Conservation (phyloP, 2,329 filamentous ascomycete genomes). For the Aspergillus sp. region DNA sequence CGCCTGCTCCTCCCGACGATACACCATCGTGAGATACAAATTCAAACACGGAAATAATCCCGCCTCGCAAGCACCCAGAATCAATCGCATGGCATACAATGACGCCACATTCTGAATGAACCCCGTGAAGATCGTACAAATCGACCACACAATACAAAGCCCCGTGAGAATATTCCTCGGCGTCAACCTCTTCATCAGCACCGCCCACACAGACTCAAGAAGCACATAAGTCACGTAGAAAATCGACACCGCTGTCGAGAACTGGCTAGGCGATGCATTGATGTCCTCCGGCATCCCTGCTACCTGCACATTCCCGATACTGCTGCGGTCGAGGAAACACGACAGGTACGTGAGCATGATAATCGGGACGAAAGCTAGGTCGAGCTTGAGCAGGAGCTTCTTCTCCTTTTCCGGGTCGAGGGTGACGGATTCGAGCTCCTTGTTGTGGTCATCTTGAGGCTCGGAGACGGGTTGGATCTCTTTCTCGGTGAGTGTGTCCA, state of each 20-base stretch:
- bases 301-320: constrained; percentile 42
- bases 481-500: neutral
- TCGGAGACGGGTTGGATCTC: neutral
- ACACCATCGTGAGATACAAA: constrained; percentile 37
- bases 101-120: constrained; percentile 39
- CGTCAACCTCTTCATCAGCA: constrained; percentile 44
- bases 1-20: constrained; percentile 35
- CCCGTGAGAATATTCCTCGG: constrained; percentile 36
- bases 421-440: constrained; percentile 17
- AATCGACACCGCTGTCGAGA: constrained; percentile 45
- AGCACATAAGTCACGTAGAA: constrained; percentile 49
- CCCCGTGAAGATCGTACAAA: constrained; percentile 45
- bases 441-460: constrained; percentile 6
- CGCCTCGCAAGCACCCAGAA: constrained; percentile 33
- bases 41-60: constrained; percentile 37
- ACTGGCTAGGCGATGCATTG: constrained; percentile 34
- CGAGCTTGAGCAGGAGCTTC: constrained; percentile 44
- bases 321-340: constrained; percentile 47
- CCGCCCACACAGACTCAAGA: constrained; percentile 43
- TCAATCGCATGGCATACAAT: constrained; percentile 35
- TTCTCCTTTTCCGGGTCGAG: constrained; percentile 42
- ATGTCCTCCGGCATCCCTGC: constrained; percentile 44
- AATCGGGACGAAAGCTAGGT: constrained; percentile 44
- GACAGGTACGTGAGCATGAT: constrained; percentile 52
- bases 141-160: constrained; percentile 41